phyloP scores from a whole-genome alignment of 768 basidiomycete genomes.

The Lentinula raphanica region DNA sequence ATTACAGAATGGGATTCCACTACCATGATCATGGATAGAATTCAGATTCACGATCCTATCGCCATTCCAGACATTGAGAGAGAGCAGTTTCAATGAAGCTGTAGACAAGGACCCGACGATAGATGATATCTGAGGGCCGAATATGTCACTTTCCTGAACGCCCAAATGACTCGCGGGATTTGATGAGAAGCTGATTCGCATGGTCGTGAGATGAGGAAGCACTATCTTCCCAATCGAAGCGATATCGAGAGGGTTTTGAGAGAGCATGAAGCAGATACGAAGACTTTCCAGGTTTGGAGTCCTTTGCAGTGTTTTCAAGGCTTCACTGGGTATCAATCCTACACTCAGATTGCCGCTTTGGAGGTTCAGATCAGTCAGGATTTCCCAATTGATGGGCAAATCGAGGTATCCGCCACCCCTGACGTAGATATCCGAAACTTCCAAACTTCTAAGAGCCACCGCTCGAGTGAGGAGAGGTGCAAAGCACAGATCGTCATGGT shows the following conservation, averaged over 20 bases:
- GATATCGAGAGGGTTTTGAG: neutral
- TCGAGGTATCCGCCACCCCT: neutral
- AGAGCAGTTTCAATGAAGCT: neutral
- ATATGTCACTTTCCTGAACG: too few relatives aligned
- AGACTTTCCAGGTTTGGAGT: neutral
- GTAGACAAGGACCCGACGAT: neutral
- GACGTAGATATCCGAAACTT: too few relatives aligned
- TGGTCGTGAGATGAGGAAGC: neutral
- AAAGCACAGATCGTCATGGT: too few relatives aligned
- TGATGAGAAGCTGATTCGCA: neutral
- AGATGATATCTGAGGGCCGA: neutral
- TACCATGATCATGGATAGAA: too few relatives aligned
- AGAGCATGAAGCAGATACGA: neutral
- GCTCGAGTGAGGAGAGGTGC: neutral
- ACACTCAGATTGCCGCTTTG: neutral
- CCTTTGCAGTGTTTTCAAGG: neutral
- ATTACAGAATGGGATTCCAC: neutral
- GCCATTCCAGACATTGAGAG: too few relatives aligned
- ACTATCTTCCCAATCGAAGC: neutral
- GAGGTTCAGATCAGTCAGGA: neutral
- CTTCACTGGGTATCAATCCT: neutral
- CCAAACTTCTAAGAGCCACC: neutral
- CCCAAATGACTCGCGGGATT: too few relatives aligned
- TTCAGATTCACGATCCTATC: too few relatives aligned
- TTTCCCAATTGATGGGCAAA: too few relatives aligned